Conservation (phyloP, 139 green algal genomes). For the Closterium sp. region DNA sequence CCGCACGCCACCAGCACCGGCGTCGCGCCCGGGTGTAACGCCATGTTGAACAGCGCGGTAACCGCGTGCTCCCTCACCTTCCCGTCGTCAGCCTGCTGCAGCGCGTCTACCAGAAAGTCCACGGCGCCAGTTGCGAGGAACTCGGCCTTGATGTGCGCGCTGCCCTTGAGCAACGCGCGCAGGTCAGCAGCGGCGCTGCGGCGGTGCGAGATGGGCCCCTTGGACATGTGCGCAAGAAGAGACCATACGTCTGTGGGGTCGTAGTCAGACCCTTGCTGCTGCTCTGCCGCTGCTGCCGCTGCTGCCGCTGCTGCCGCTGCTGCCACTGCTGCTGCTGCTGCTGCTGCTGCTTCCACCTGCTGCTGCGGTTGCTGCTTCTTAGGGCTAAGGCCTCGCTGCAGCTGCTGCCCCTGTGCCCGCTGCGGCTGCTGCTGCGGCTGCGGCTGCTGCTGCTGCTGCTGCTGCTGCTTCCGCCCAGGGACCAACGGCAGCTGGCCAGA, state of each 20-base stretch:
- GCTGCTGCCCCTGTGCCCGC: neutral
- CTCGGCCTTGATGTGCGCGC: neutral
- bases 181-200: neutral
- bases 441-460: no score
- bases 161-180: neutral
- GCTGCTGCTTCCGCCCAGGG: neutral
- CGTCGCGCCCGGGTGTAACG: neutral
- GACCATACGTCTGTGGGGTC: neutral
- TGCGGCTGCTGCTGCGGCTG: no score
- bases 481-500: neutral
- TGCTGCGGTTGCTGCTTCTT: neutral
- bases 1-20: slow-evolving; percentile 7
- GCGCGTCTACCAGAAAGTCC: neutral
- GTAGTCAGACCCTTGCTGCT: neutral
- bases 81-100: neutral
- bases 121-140: neutral
- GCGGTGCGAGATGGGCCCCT: neutral
- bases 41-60: slow-evolving; percentile 6
- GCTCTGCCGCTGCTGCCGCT: no score
- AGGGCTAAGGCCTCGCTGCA: neutral
- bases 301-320: neutral
- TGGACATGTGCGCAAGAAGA: neutral
- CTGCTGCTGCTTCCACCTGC: neutral
- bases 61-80: slow-evolving; percentile 8
- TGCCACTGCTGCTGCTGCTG: neutral